These are phyloP conservation scores for Rhodomyrtus tomentosa DNA, from an alignment of 345 rosid genomes.

Conservation along the genomic window DNA sequence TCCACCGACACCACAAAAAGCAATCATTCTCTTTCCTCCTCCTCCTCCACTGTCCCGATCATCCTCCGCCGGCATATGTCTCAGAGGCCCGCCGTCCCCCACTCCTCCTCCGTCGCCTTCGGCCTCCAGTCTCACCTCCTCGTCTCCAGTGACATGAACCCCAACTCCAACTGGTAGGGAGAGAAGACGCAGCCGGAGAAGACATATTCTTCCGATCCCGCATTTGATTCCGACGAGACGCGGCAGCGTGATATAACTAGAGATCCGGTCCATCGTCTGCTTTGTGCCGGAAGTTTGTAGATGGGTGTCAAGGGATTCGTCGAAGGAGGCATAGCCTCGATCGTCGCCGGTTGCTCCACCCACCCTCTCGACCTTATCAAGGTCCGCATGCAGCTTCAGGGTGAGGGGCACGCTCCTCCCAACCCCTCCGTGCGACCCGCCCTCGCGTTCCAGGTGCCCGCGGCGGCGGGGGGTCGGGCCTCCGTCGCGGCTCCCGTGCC, in stretches of 20 bases:
- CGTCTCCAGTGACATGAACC: slow-evolving; percentile 59
- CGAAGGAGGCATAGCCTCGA: slow-evolving; percentile 84
- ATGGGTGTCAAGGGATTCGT: slow-evolving; percentile 84
- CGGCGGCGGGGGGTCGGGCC: slow-evolving; percentile 7
- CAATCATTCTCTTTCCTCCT: not conserved
- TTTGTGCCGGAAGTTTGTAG: not conserved
- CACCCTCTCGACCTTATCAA: slow-evolving; percentile 86
- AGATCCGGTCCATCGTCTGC: not conserved
- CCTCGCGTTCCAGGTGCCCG: slow-evolving; percentile 32
- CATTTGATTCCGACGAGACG: not conserved
- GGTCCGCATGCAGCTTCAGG: slow-evolving; percentile 87
- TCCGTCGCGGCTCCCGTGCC: not conserved
- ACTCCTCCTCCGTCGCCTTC: slow-evolving; percentile 54
- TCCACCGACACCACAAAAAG: not conserved
- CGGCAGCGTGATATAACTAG: not conserved
- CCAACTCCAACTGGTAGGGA: slow-evolving; percentile 32
- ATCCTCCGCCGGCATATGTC: slow-evolving; percentile 35
- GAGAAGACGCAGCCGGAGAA: not conserved
- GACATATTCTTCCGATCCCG: not conserved
- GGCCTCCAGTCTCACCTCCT: slow-evolving; percentile 62
- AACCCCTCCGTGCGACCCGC: slow-evolving; percentile 44
- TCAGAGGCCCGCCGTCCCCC: slow-evolving; percentile 64
- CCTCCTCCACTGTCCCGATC: not conserved
- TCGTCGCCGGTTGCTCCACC: slow-evolving; percentile 69
- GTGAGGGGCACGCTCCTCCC: slow-evolving; percentile 31